Conservation (phyloP, 768 basidiomycete genomes). For the Infundibulicybe gibba region DNA sequence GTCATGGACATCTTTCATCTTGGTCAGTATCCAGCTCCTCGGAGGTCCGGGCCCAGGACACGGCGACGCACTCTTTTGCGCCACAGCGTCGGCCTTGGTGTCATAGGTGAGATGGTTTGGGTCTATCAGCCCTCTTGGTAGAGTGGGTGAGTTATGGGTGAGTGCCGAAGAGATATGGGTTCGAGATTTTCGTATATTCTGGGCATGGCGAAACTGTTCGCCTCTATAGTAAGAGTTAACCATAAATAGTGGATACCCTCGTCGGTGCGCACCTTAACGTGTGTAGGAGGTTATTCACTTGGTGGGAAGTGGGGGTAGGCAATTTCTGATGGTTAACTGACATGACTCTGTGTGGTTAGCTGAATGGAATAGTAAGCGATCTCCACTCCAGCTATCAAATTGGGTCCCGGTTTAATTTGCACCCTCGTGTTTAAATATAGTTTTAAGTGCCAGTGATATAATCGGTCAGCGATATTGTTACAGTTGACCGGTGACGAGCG, state of each 20-base stretch:
- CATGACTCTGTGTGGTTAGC: neutral
- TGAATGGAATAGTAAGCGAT: too few relatives aligned
- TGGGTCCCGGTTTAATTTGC: too few relatives aligned
- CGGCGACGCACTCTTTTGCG: conserved; percentile 4
- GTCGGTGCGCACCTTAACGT: conserved; percentile 40
- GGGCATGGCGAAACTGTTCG: conserved; percentile 65
- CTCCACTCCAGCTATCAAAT: too few relatives aligned
- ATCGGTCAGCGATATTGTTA: too few relatives aligned
- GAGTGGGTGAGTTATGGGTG: conserved; percentile 37
- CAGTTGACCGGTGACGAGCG: too few relatives aligned
- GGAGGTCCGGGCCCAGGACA: conserved; percentile 52
- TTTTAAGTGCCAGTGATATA: too few relatives aligned
- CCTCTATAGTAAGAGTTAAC: conserved; percentile 34
- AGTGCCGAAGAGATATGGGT: conserved; percentile 22
- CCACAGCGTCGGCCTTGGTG: neutral
- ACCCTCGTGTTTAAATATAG: too few relatives aligned
- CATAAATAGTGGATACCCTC: too few relatives aligned
- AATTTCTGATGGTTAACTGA: neutral
- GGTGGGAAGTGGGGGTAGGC: neutral
- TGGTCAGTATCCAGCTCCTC: conserved; percentile 49
- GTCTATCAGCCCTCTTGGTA: conserved; percentile 37
- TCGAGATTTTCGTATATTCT: conserved; percentile 45
- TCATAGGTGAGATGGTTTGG: too few relatives aligned
- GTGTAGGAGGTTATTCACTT: conserved; percentile 47
- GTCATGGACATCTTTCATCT: conserved; percentile 20